Evolutionary conservation across 1,284 basidiomycete genomes (phyloP).

Genomic region (Ganoderma leucocontextum): DNA sequence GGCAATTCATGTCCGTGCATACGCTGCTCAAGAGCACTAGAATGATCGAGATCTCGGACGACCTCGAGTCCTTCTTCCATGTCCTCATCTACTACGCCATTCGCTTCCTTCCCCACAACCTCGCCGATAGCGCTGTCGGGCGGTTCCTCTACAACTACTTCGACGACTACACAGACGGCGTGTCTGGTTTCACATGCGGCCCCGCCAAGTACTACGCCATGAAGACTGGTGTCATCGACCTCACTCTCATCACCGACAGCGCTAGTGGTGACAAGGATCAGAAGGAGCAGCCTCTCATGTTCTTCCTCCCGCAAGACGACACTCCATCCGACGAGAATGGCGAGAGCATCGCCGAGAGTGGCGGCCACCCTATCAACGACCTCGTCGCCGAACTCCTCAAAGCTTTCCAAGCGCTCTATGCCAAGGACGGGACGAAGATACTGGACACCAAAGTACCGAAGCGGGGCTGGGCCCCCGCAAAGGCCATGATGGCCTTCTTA

Average conservation of each 20-base stretch:
- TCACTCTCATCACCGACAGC: not conserved
- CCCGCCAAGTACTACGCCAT: not conserved
- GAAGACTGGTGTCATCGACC: not conserved
- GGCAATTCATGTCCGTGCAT: slow-evolving; percentile 24
- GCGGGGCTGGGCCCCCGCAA: too few relatives aligned
- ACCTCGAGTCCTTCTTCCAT: slow-evolving; percentile 29
- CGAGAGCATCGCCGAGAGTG: too few relatives aligned
- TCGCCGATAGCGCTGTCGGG: not conserved
- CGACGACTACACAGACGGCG: slow-evolving; percentile 10
- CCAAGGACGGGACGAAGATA: too few relatives aligned
- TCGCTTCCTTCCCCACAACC: slow-evolving; percentile 17
- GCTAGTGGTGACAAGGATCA: not conserved
- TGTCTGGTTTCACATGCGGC: not conserved
- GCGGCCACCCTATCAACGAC: not conserved
- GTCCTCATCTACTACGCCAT: slow-evolving; percentile 21
- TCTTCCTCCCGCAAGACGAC: too few relatives aligned
- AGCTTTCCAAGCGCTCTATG: not conserved
- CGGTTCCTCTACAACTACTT: slow-evolving; percentile 19
- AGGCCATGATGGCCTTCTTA: too few relatives aligned
- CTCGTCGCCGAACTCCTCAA: not conserved
- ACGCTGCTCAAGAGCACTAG: not conserved
- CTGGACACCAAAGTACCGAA: too few relatives aligned
- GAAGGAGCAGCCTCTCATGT: not conserved
- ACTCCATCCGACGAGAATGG: too few relatives aligned
- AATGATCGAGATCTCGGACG: slow-evolving; percentile 14